Conservation (phyloP, 2,329 filamentous ascomycete species). For the Knoxdaviesia capensis region DNA sequence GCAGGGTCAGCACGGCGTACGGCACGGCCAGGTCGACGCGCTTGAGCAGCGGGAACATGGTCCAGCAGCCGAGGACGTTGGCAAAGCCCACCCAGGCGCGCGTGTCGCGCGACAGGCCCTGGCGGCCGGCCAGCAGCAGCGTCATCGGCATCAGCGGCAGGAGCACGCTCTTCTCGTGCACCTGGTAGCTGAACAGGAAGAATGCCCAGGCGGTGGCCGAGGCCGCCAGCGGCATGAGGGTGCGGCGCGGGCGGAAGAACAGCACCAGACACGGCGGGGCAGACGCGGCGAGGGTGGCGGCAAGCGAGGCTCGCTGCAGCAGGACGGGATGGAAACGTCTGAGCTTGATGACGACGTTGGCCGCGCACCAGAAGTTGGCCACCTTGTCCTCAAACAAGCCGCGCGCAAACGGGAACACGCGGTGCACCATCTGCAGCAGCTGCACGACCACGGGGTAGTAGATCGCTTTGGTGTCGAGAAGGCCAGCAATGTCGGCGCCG, state of each 20-base stretch:
- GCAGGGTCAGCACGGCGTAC: constrained; percentile 62
- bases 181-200: constrained; percentile 94
- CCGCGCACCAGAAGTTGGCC: constrained; percentile 91
- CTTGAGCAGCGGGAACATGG: constrained; percentile 76
- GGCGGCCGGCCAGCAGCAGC: constrained; percentile 56
- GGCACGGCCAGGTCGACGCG: constrained; percentile 70
- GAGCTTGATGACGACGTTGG: constrained; percentile 80
- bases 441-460: constrained; percentile 64
- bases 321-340: constrained; percentile 48
- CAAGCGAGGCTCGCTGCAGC: constrained; percentile 58
- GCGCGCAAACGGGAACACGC: constrained; percentile 91
- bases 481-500: constrained; percentile 6
- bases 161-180: constrained; percentile 93
- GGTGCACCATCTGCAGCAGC: constrained; percentile 63
- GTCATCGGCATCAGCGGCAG: constrained; percentile 90
- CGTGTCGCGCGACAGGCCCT: constrained; percentile 55
- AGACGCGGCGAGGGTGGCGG: constrained; percentile 57
- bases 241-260: constrained; percentile 57
- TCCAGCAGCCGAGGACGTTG: constrained; percentile 78
- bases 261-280: constrained; percentile 61
- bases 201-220: constrained; percentile 86
- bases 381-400: constrained; percentile 98
- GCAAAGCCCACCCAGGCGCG: constrained; percentile 92
- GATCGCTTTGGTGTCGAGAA: constrained; percentile 44
- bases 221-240: constrained; percentile 60